Percentiles rank a stretch among this genome's conserved stretches.
Evolutionary conservation across 2,329 filamentous ascomycete species (phyloP).

Genomic region (Graphilbum fragrans): DNA sequence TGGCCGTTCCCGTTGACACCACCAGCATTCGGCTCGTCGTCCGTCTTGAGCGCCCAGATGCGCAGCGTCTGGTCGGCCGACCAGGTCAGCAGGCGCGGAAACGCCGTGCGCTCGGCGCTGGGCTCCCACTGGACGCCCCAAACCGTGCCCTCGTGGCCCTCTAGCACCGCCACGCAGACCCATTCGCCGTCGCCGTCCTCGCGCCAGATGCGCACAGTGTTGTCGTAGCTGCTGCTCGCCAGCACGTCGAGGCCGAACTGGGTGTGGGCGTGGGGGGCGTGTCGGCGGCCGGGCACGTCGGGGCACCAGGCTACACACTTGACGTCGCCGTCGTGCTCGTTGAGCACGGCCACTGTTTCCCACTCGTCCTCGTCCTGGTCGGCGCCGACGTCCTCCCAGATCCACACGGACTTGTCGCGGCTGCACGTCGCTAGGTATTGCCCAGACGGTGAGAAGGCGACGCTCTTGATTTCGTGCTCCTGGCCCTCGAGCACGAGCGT

Average conservation of each 20-base stretch:
- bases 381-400: constrained; percentile 83
- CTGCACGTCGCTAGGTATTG: constrained; percentile 80
- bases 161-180: constrained; percentile 74
- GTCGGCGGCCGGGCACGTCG: constrained; percentile 37
- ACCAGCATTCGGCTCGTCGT: constrained; percentile 22
- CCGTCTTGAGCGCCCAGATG: constrained; percentile 59
- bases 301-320: constrained; percentile 92
- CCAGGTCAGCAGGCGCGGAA: constrained; percentile 62
- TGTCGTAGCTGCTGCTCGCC: constrained; percentile 87
- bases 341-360: constrained; percentile 89
- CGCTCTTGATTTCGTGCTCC: constrained; percentile 81
- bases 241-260: constrained; percentile 55
- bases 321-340: constrained; percentile 90
- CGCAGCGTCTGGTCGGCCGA: constrained; percentile 73
- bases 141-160: constrained; percentile 74
- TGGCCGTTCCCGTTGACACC: constrained; percentile 7
- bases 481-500: constrained; percentile 88
- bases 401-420: constrained; percentile 91
- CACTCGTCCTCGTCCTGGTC: constrained; percentile 80
- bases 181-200: constrained; percentile 86
- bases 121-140: constrained; percentile 74
- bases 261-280: constrained; percentile 21
- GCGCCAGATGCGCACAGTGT: constrained; percentile 77
- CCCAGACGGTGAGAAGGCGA: constrained; percentile 62
- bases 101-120: constrained; percentile 24